These are phyloP conservation scores for Cystobasidium onofrii DNA, from an alignment of 768 basidiomycete species.

Conservation along the genomic window DNA sequence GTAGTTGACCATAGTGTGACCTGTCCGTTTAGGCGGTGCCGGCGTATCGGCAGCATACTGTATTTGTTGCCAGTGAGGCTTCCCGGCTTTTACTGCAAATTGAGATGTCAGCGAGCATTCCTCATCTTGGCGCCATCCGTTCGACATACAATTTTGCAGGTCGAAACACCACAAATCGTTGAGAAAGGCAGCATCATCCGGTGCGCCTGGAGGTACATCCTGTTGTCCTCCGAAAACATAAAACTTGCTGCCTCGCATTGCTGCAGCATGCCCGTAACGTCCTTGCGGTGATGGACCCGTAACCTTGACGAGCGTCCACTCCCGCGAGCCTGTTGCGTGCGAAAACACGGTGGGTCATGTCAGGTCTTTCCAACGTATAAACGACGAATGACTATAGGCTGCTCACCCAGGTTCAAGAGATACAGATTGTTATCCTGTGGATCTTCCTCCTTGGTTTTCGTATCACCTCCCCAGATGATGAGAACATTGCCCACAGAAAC, in stretches of 20 bases:
- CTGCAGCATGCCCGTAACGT: slow-evolving; percentile 89
- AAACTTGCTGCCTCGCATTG: slow-evolving; percentile 84
- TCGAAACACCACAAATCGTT: slow-evolving; percentile 96
- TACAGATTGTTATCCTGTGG: slow-evolving; percentile 92
- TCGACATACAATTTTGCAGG: slow-evolving; percentile 71
- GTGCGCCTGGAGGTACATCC: slow-evolving; percentile 47
- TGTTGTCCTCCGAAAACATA: slow-evolving; percentile 95
- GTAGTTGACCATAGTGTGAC: slow-evolving; percentile 76
- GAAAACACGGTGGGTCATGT: too few relatives aligned
- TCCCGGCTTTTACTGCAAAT: slow-evolving; percentile 64
- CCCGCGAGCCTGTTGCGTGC: slow-evolving; percentile 62
- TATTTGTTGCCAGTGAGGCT: slow-evolving; percentile 68
- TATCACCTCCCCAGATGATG: slow-evolving; percentile 97
- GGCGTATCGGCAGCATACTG: slow-evolving; percentile 52
- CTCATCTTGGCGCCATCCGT: too few relatives aligned
- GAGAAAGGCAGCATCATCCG: slow-evolving; percentile 62
- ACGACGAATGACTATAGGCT: too few relatives aligned
- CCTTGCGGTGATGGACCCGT: slow-evolving; percentile 71
- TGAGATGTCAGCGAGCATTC: slow-evolving; percentile 7
- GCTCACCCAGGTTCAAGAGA: slow-evolving; percentile 76
- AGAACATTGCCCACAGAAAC: slow-evolving; percentile 92
- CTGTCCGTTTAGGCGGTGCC: slow-evolving; percentile 71
- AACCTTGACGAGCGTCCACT: slow-evolving; percentile 84
- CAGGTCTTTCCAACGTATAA: too few relatives aligned
- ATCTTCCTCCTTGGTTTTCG: slow-evolving; percentile 55